Evolutionary conservation across 1,139 yeast genomes (phyloP).

Genomic region (Hansenula lynferdii): DNA sequence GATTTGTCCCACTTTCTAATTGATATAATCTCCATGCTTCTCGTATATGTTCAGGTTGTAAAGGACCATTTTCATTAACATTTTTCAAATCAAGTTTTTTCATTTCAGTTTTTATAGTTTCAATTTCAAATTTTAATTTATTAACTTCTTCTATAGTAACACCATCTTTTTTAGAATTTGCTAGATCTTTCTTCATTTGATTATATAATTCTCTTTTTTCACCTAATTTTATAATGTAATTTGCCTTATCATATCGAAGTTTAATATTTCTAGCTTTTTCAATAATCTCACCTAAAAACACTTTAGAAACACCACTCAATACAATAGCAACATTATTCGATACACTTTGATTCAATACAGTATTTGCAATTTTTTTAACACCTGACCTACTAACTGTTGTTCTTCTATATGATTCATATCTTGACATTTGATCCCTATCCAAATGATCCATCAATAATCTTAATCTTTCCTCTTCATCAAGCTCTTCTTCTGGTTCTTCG

Average conservation of each 20-base stretch:
- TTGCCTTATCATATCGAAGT: slow-evolving; percentile 45
- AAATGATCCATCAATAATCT: slow-evolving; percentile 67
- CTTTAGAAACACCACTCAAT: slow-evolving; percentile 82
- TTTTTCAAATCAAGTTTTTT: slow-evolving; percentile 15
- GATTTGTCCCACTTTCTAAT: slow-evolving; percentile 60
- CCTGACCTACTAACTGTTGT: slow-evolving; percentile 77
- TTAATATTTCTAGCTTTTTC: slow-evolving; percentile 75
- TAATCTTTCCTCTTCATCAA: slow-evolving; percentile 49
- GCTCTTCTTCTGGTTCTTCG: slow-evolving; percentile 26
- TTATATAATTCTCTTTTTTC: slow-evolving; percentile 27
- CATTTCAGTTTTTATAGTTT: slow-evolving; percentile 13
- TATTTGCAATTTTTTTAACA: slow-evolving; percentile 78
- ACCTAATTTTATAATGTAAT: slow-evolving; percentile 24
- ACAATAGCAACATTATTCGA: slow-evolving; percentile 80
- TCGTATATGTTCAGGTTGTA: slow-evolving; percentile 78
- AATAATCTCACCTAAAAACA: slow-evolving; percentile 82
- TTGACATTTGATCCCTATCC: slow-evolving; percentile 77
- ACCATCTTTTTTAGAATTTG: slow-evolving; percentile 17
- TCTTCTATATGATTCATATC: slow-evolving; percentile 85
- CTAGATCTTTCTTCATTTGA: slow-evolving; percentile 25
- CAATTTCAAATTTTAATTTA: slow-evolving; percentile 9
- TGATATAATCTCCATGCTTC: slow-evolving; percentile 84
- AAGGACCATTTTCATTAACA: slow-evolving; percentile 40
- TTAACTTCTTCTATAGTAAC: slow-evolving; percentile 8
- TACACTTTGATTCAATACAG: slow-evolving; percentile 77